phyloP scores from a whole-genome alignment of 805 yeast species.

The Kuraishia hungarica region DNA sequence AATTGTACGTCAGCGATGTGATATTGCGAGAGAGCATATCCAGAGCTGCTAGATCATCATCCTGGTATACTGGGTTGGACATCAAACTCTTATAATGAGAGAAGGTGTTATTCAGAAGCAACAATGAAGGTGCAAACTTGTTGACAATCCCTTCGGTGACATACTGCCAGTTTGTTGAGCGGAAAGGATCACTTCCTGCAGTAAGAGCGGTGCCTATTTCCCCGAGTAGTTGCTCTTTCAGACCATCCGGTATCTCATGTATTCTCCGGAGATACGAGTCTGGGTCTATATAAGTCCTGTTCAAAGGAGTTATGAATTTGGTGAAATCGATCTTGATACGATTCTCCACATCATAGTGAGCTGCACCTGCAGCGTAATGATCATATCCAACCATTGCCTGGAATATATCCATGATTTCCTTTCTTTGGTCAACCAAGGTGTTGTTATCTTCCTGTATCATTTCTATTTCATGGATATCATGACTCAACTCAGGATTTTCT shows the following conservation, averaged over 20 bases:
- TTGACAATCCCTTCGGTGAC: constrained; percentile 36
- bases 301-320: constrained; percentile 43
- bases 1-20: constrained; percentile 32
- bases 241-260: constrained; percentile 23
- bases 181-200: constrained; percentile 26
- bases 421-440: constrained; percentile 10
- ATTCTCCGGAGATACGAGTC: constrained; percentile 37
- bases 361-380: constrained; percentile 34
- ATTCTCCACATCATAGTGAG: constrained; percentile 38
- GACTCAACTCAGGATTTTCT: not conserved
- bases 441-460: not conserved
- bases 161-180: constrained; percentile 48
- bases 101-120: constrained; percentile 30
- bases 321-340: constrained; percentile 44
- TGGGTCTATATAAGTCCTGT: constrained; percentile 37
- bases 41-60: not conserved
- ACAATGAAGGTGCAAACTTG: constrained; percentile 45
- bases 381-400: constrained; percentile 32
- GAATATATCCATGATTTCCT: constrained; percentile 16
- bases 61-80: not conserved
- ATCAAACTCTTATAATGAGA: constrained; percentile 7
- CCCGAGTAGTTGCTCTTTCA: constrained; percentile 25
- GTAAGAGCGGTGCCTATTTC: constrained; percentile 23
- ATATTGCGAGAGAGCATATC: constrained; percentile 21
- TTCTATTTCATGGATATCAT: not conserved